These are phyloP conservation scores for Phytopythium aichiense DNA, from an alignment of 352 stramenopile genomes.

Conservation along the genomic window DNA sequence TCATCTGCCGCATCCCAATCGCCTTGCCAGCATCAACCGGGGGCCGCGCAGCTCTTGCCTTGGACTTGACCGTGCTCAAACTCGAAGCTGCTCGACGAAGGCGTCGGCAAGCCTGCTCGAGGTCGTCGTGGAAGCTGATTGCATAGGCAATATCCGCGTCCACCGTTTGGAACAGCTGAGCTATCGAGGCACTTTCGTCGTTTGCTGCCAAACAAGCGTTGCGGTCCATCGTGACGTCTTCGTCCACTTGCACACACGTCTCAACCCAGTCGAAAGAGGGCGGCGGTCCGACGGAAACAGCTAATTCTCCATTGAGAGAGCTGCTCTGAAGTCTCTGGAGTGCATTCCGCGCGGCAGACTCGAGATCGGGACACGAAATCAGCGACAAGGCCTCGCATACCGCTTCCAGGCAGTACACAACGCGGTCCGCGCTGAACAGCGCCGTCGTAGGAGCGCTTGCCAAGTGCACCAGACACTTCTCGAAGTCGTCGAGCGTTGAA, in stretches of 20 bases:
- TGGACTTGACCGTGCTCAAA: constrained; percentile 11
- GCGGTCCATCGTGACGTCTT: neutral
- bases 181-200: neutral
- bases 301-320: neutral
- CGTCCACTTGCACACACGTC: constrained; percentile 5
- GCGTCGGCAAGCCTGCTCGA: constrained; percentile 17
- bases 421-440: constrained; percentile 28
- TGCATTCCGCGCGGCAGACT: constrained; percentile 31
- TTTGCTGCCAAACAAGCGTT: neutral
- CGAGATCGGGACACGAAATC: constrained; percentile 41
- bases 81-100: constrained; percentile 13
- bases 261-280: constrained; percentile 22
- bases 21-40: constrained; percentile 23
- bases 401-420: constrained; percentile 41
- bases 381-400: constrained; percentile 51
- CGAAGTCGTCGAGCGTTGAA: constrained; percentile 23
- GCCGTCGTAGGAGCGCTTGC: constrained; percentile 4
- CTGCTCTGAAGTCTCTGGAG: constrained; percentile 23
- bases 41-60: neutral
- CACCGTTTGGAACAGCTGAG: constrained; percentile 22
- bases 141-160: constrained; percentile 27
- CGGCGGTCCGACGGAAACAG: constrained; percentile 12
- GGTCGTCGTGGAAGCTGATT: constrained; percentile 7
- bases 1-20: constrained; percentile 45
- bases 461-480: constrained; percentile 40